Evolutionary conservation across 768 basidiomycete species (phyloP).

Genomic region (Lactarius akahatsu): DNA sequence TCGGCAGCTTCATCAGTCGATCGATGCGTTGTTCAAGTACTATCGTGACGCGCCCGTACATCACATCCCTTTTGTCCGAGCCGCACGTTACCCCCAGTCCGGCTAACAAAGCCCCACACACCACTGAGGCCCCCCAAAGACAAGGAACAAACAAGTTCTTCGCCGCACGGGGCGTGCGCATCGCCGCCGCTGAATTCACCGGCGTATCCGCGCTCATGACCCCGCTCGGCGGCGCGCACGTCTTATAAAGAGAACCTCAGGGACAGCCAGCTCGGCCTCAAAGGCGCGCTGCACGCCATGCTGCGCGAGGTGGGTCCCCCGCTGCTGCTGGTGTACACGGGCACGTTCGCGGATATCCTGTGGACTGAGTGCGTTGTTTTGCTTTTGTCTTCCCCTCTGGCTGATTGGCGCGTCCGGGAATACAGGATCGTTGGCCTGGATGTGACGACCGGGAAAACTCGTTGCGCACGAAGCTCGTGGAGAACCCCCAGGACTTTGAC

Average conservation of each 20-base stretch:
- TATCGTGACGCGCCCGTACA: slow-evolving; percentile 26
- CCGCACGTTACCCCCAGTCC: neutral
- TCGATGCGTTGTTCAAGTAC: slow-evolving; percentile 28
- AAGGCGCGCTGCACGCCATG: slow-evolving; percentile 16
- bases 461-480: slow-evolving; percentile 17
- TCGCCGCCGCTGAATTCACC: slow-evolving; percentile 19
- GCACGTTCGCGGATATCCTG: slow-evolving; percentile 23
- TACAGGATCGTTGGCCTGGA: slow-evolving; percentile 17
- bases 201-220: slow-evolving; percentile 18
- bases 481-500: slow-evolving; percentile 25
- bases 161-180: slow-evolving; percentile 23
- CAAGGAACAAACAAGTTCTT: slow-evolving; percentile 10
- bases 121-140: slow-evolving; percentile 10
- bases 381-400: neutral
- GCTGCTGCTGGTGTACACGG: slow-evolving; percentile 26
- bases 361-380: slow-evolving; percentile 15
- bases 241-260: slow-evolving; percentile 16
- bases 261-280: slow-evolving; percentile 6
- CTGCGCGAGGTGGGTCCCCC: slow-evolving; percentile 28
- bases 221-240: slow-evolving; percentile 23
- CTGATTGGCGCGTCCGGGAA: neutral
- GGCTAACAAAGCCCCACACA: neutral
- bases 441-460: slow-evolving; percentile 25
- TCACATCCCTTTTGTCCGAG: neutral
- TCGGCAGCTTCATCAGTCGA: slow-evolving; percentile 27